phyloP scores from a whole-genome alignment of 2,329 filamentous ascomycete genomes.

The Phyllosticta capitalensis region DNA sequence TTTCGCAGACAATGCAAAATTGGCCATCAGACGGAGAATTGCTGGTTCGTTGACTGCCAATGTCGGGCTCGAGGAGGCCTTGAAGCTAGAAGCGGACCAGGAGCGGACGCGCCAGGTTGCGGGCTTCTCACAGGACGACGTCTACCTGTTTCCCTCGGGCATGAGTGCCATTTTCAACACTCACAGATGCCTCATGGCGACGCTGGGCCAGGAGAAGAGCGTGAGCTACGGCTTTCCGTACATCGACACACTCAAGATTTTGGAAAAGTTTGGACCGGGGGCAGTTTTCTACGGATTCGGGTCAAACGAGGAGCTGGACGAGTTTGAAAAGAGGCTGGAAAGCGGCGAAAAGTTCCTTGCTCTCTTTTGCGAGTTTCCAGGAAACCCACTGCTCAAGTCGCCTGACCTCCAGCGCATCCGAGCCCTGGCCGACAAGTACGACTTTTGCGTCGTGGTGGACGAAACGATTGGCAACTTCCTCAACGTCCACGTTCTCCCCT shows the following conservation, averaged over 20 bases:
- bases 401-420: conserved; percentile 80
- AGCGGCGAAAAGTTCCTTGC: conserved; percentile 68
- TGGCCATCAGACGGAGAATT: conserved; percentile 78
- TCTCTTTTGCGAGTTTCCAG: conserved; percentile 90
- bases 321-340: conserved; percentile 63
- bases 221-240: conserved; percentile 94
- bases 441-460: conserved; percentile 85
- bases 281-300: conserved; percentile 81
- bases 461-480: conserved; percentile 96
- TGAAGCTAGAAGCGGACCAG: conserved; percentile 40
- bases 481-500: conserved; percentile 86
- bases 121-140: conserved; percentile 71
- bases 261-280: conserved; percentile 89
- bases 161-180: conserved; percentile 95
- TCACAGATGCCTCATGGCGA: conserved; percentile 62
- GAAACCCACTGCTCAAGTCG: conserved; percentile 79
- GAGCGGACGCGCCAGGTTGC: conserved; percentile 37
- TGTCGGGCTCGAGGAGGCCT: conserved; percentile 53
- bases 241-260: conserved; percentile 88
- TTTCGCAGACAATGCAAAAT: conserved; percentile 70
- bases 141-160: conserved; percentile 79
- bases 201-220: conserved; percentile 59
- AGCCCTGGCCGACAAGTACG: conserved; percentile 66
- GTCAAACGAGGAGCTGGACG: conserved; percentile 67
- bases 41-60: conserved; percentile 73